Evolutionary conservation across 805 yeast genomes (phyloP).

Genomic region (Yamadazyma insecticola): DNA sequence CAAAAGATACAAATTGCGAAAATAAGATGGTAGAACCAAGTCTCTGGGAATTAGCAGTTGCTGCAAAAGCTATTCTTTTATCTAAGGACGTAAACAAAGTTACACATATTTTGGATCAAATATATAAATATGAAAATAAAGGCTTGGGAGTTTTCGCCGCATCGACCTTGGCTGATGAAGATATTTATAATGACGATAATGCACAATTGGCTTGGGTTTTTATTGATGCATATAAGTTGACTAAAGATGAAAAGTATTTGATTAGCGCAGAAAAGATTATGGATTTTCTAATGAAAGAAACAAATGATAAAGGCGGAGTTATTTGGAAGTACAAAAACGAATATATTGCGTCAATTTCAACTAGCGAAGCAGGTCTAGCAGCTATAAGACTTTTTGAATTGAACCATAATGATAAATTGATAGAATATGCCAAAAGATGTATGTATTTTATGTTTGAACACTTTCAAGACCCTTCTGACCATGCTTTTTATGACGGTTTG

Average conservation of each 20-base stretch:
- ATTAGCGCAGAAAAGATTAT: slow-evolving; percentile 15
- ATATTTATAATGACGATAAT: slow-evolving; percentile 26
- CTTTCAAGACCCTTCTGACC: slow-evolving; percentile 15
- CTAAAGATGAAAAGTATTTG: slow-evolving; percentile 14
- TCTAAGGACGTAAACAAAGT: neutral
- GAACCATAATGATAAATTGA: slow-evolving; percentile 10
- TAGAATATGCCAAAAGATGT: slow-evolving; percentile 15
- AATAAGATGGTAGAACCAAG: slow-evolving; percentile 15
- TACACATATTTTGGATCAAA: neutral
- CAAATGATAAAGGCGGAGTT: slow-evolving; percentile 22
- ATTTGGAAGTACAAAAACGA: slow-evolving; percentile 17
- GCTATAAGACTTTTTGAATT: slow-evolving; percentile 17
- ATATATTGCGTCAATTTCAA: slow-evolving; percentile 27
- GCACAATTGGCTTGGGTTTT: slow-evolving; percentile 24
- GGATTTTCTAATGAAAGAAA: slow-evolving; percentile 15
- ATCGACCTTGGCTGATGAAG: slow-evolving; percentile 16
- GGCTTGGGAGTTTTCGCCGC: slow-evolving; percentile 14
- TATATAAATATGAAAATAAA: slow-evolving; percentile 1
- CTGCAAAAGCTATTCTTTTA: slow-evolving; percentile 10
- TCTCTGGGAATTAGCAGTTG: slow-evolving; percentile 26
- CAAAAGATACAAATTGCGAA: no score
- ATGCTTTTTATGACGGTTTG: slow-evolving; percentile 21
- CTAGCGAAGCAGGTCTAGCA: slow-evolving; percentile 24
- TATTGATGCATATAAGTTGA: slow-evolving; percentile 18
- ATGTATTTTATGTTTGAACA: slow-evolving; percentile 7